These are phyloP conservation scores for Haberlea rhodopensis DNA, from an alignment of 257 asterid genomes.

Conservation along the genomic window DNA sequence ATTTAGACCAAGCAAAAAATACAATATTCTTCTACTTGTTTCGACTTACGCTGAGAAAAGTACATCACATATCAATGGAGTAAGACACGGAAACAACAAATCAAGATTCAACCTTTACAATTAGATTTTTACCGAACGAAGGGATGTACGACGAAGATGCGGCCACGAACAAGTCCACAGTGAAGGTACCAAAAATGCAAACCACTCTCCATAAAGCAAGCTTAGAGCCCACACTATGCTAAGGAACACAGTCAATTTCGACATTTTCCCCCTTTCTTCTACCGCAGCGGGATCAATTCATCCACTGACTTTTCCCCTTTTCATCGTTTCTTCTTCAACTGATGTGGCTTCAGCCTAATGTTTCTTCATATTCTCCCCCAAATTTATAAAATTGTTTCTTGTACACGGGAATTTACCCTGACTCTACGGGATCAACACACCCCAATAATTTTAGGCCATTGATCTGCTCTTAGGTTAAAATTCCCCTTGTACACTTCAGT, in stretches of 20 bases:
- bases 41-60: too few relatives aligned
- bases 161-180: conserved; percentile 87
- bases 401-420: too few relatives aligned
- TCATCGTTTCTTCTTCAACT: not conserved
- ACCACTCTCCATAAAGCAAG: conserved; percentile 89
- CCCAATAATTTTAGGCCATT: too few relatives aligned
- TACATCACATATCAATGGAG: too few relatives aligned
- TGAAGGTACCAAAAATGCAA: conserved; percentile 73
- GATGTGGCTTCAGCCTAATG: too few relatives aligned
- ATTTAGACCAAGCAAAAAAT: too few relatives aligned
- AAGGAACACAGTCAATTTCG: conserved; percentile 57
- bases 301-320: not conserved
- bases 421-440: too few relatives aligned
- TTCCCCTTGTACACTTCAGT: too few relatives aligned
- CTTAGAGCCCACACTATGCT: conserved; percentile 66
- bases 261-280: conserved; percentile 27
- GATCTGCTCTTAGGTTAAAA: too few relatives aligned
- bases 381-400: not conserved
- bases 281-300: not conserved
- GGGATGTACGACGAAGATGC: conserved; percentile 42
- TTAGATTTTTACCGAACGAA: conserved; percentile 38
- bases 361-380: not conserved
- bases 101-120: conserved; percentile 3
- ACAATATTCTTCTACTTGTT: too few relatives aligned
- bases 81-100: not conserved